Evolutionary conservation across 345 rosid genomes (phyloP).

Genomic region (Noccaea bulbosa): DNA sequence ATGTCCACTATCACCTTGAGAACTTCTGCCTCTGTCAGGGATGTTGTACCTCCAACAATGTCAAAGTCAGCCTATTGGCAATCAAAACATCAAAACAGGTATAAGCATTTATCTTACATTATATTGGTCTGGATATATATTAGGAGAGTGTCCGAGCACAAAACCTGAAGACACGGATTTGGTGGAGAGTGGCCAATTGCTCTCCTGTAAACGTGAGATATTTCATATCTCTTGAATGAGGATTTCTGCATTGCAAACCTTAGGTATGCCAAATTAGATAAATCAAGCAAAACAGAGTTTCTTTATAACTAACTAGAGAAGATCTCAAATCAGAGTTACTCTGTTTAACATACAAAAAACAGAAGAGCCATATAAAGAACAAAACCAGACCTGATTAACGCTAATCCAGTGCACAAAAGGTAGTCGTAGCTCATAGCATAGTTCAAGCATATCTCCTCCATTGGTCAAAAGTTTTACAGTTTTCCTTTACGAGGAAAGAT

Average conservation of each 20-base stretch:
- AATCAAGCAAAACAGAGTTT: slow-evolving; percentile 21
- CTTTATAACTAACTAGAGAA: slow-evolving; percentile 17
- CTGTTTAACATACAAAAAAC: slow-evolving; percentile 6
- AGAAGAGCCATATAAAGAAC: slow-evolving; percentile 11
- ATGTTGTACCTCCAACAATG: slow-evolving; percentile 85
- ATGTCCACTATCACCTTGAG: slow-evolving; percentile 80
- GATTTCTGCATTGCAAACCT: slow-evolving; percentile 60
- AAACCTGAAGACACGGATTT: slow-evolving; percentile 85
- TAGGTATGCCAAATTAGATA: slow-evolving; percentile 21
- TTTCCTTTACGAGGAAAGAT: slow-evolving; percentile 58
- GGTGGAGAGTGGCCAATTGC: slow-evolving; percentile 97
- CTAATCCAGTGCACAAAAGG: slow-evolving; percentile 81
- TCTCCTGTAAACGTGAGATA: slow-evolving; percentile 80
- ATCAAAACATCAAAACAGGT: slow-evolving; percentile 35
- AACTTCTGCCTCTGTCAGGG: slow-evolving; percentile 90
- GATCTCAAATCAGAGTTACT: not conserved
- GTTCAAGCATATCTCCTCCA: slow-evolving; percentile 95
- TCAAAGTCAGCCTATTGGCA: slow-evolving; percentile 87
- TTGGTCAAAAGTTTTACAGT: slow-evolving; percentile 83
- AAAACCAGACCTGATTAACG: slow-evolving; percentile 65
- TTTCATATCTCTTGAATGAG: slow-evolving; percentile 86
- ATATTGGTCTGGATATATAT: not conserved
- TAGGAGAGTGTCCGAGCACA: slow-evolving; percentile 19
- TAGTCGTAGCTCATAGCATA: slow-evolving; percentile 85
- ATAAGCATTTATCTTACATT: slow-evolving; percentile 3